Evolutionary conservation across 192 early-diverging fungal genomes (phyloP).

Genomic region (Rhizoclosmatium sp.): DNA sequence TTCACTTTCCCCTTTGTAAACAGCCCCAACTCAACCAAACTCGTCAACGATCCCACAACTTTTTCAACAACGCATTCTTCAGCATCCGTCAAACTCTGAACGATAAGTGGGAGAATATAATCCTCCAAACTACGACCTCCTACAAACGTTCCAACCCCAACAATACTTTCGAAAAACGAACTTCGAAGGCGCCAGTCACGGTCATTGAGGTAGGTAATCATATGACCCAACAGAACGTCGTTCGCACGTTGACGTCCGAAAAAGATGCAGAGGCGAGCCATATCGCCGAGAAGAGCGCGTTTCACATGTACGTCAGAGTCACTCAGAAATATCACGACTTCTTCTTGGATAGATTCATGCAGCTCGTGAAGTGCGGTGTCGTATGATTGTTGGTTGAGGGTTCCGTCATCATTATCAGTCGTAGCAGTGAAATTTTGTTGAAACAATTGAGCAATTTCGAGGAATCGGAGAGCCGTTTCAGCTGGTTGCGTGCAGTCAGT

Average conservation of each 20-base stretch:
- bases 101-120: constrained; percentile 94
- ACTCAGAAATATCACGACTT: constrained; percentile 80
- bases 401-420: constrained; percentile 55
- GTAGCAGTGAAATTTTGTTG: constrained; percentile 49
- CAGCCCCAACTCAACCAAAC: constrained; percentile 78
- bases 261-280: constrained; percentile 82
- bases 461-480: constrained; percentile 76
- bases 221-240: constrained; percentile 87
- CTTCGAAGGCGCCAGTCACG: constrained; percentile 93
- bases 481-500: constrained; percentile 60
- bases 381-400: constrained; percentile 60
- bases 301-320: constrained; percentile 84
- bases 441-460: constrained; percentile 76
- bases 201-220: constrained; percentile 97
- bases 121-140: constrained; percentile 87
- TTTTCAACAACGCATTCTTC: constrained; percentile 94
- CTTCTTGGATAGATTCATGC: constrained; percentile 82
- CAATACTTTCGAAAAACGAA: constrained; percentile 93
- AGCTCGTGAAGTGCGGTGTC: constrained; percentile 77
- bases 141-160: constrained; percentile 88
- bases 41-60: constrained; percentile 82
- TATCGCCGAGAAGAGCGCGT: constrained; percentile 82
- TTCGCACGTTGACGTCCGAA: constrained; percentile 83
- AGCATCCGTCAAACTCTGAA: constrained; percentile 82
- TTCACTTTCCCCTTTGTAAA: constrained; percentile 78